Conservation (phyloP, 768 basidiomycete species). For the Psilocybe azurescens region DNA sequence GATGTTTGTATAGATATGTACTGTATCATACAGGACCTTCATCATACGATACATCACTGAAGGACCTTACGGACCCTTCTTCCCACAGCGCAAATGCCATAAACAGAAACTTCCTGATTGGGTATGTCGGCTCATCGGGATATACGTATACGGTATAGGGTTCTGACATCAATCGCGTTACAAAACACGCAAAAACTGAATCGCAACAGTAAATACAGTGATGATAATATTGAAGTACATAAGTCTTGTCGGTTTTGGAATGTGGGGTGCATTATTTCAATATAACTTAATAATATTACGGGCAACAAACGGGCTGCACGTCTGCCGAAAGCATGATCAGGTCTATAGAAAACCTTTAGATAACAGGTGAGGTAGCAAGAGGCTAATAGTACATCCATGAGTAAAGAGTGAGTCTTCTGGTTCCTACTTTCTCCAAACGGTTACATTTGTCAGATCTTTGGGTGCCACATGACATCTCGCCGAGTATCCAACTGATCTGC, state of each 20-base stretch:
- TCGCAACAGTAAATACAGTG: too few relatives aligned
- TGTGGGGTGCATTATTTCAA: neutral
- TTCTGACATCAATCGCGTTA: neutral
- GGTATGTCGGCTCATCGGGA: neutral
- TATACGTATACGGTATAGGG: neutral
- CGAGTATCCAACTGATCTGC: too few relatives aligned
- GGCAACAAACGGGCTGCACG: neutral
- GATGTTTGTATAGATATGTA: neutral
- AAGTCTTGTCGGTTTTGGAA: neutral
- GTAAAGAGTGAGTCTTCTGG: neutral
- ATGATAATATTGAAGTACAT: too few relatives aligned
- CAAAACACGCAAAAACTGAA: neutral
- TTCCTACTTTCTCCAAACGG: neutral
- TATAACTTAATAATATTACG: neutral
- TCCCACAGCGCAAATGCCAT: neutral
- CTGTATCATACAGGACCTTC: neutral
- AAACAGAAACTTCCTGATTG: neutral
- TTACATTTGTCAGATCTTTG: neutral
- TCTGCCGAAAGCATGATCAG: neutral
- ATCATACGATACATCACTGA: neutral
- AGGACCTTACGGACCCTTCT: neutral
- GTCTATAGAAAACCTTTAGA: neutral
- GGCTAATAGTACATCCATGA: neutral
- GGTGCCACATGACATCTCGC: neutral
- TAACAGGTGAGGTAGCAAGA: neutral